Base-by-base conservation (phyloP, 2,329 filamentous ascomycete genomes). In the Septoria petroselini region DNA sequence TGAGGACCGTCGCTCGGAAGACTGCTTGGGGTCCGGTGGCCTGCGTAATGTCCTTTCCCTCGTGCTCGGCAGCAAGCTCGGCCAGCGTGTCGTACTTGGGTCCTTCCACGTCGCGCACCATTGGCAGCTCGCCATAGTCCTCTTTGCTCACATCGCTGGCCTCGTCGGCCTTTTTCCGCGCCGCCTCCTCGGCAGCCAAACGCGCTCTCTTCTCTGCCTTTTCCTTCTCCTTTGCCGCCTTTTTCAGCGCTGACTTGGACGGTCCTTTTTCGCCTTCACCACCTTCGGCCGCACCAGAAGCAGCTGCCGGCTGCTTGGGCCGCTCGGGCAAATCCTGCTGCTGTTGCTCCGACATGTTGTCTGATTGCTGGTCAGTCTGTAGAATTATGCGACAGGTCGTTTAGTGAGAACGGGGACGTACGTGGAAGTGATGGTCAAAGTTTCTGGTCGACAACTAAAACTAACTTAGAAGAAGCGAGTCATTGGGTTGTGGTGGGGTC, bases 191-290 rank as follows among this genome's bases (percentile, higher is more conserved):
- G n/a, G 84, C 85, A 43, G 47, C 81, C 77, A 70, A 83, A 73
- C 68, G 80, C 68, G 63, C 77, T 37, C 86, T 86, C 71, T 94
- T 71, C 53, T 94, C 67, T 83, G 66, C 67, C 62, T 94, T 91
- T 69, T 91, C 91, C 74, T 90, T 90, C 21, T 91, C 88, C 74
- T 94, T 94, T 62, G 86, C 85, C 38, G 86, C 84, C 76, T 94
- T 95, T 76, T 94, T 94, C 58, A 85, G 73, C 12, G 83, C 88
- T 71, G 84, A 91, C 74, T 94, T 91, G 54, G 85, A 88, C 34
- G 79, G 76, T 11, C 73, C 73, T 48, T 71, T 73, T 48, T 71
- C 72, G 38, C 59, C 61, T 29, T 65, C 63, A 19, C 57, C 48
- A 27, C 59, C 61, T 29, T 63, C 63, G 19, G 47, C 61, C 34